These are phyloP conservation scores for Neospora caninum DNA, from an alignment of 169 alveolate genomes.

Conservation along the genomic window DNA sequence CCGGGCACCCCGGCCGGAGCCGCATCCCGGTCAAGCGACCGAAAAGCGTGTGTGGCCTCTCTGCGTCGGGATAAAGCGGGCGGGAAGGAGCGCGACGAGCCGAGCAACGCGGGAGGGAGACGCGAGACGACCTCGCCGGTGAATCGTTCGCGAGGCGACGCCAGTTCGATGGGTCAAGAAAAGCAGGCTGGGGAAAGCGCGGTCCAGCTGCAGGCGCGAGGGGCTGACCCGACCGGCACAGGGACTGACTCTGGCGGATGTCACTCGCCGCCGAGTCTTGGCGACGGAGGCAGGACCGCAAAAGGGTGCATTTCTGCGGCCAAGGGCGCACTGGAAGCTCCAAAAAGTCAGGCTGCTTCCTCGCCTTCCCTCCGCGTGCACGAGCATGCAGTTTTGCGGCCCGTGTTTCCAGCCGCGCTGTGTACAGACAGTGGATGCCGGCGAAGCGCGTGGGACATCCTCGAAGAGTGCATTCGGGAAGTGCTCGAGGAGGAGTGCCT, in stretches of 20 bases:
- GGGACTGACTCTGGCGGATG: no score
- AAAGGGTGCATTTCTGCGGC: neutral
- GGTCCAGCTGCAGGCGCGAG: no score
- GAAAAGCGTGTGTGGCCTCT: no score
- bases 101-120: neutral
- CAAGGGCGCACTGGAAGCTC: neutral
- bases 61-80: neutral
- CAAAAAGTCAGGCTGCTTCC: neutral
- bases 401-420: slow-evolving; percentile 57
- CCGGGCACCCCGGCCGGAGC: no score
- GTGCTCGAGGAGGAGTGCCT: slow-evolving; percentile 51
- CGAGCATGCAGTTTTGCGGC: slow-evolving; percentile 13
- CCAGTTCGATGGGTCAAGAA: no score
- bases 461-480: slow-evolving; percentile 39
- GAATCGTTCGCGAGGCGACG: no score
- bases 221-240: no score
- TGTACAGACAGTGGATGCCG: slow-evolving; percentile 55
- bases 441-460: slow-evolving; percentile 67
- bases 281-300: neutral
- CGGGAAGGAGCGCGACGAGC: neutral
- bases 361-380: neutral
- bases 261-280: neutral
- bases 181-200: no score
- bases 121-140: neutral
- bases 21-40: no score